Evolutionary conservation across 805 yeast species (phyloP).

Genomic region (Zygosaccharomyces bisporus): DNA sequence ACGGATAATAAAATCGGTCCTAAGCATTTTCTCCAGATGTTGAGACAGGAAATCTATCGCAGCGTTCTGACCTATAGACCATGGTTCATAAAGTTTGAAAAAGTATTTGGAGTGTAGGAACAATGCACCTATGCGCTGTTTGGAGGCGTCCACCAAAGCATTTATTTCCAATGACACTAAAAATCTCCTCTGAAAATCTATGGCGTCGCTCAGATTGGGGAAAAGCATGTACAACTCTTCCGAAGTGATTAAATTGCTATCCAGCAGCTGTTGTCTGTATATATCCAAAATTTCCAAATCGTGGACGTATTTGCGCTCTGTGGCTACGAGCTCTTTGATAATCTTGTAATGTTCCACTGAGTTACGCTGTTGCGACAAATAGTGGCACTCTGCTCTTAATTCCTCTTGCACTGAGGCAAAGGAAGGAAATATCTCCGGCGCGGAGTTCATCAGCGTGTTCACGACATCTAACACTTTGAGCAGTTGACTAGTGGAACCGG

Average conservation of each 20-base stretch:
- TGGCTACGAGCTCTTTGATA: conserved; percentile 76
- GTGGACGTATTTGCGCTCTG: conserved; percentile 90
- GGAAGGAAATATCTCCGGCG: conserved; percentile 42
- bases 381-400: conserved; percentile 20
- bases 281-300: conserved; percentile 72
- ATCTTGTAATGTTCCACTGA: conserved; percentile 49
- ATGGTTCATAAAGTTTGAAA: conserved; percentile 86
- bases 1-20: conserved; percentile 61
- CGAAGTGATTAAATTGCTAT: conserved; percentile 63
- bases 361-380: conserved; percentile 18
- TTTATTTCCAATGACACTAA: conserved; percentile 87
- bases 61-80: conserved; percentile 86
- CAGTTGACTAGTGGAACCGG: conserved; percentile 74
- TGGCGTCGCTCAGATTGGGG: conserved; percentile 77
- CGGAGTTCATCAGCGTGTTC: conserved; percentile 54
- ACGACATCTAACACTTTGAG: conserved; percentile 73
- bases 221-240: conserved; percentile 79
- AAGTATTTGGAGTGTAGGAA: conserved; percentile 83
- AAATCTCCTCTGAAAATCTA: conserved; percentile 90
- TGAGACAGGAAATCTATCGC: conserved; percentile 74
- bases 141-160: conserved; percentile 63
- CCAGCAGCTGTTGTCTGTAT: conserved; percentile 65
- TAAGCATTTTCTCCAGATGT: conserved; percentile 45
- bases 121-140: conserved; percentile 84
- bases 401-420: conserved; percentile 30